Evolutionary conservation across 1,284 basidiomycete species (phyloP).

Genomic region (Apiotrichum mycotoxinovorans): DNA sequence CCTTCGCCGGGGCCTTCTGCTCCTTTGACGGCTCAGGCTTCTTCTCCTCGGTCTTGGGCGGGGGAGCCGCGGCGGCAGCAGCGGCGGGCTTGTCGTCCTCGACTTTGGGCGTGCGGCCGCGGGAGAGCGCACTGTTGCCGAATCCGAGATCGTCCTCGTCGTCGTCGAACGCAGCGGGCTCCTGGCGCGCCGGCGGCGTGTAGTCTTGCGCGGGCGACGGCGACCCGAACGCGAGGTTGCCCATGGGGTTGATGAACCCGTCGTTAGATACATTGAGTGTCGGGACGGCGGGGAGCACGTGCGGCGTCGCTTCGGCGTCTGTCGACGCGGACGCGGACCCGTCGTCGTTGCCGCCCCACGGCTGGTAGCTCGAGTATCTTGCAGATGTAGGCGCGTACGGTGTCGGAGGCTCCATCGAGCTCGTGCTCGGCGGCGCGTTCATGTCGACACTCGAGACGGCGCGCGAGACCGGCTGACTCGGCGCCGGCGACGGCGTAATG

Average conservation of each 20-base stretch:
- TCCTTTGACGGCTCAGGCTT: conserved; percentile 8
- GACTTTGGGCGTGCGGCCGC: conserved; percentile 41
- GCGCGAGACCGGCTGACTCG: conserved; percentile 59
- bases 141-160: conserved; percentile 88
- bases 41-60: background rate
- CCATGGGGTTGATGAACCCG: conserved; percentile 55
- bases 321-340: background rate
- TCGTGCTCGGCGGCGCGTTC: background rate
- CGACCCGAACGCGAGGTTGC: conserved; percentile 8
- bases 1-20: background rate
- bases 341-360: conserved; percentile 12
- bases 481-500: conserved; percentile 68
- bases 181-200: conserved; percentile 5
- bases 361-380: conserved; percentile 9
- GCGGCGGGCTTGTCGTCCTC: conserved; percentile 27
- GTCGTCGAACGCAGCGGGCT: conserved; percentile 52
- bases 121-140: conserved; percentile 62
- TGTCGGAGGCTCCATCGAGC: background rate
- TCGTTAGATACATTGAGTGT: conserved; percentile 45
- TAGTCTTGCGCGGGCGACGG: background rate
- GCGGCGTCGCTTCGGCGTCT: conserved; percentile 1
- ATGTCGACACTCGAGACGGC: conserved; percentile 32
- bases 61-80: conserved; percentile 22
- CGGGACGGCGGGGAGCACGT: conserved; percentile 9
- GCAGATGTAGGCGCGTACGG: background rate